Evolutionary conservation across 495 filamentous ascomycete species (phyloP).

Genomic region (Darksidea phi): DNA sequence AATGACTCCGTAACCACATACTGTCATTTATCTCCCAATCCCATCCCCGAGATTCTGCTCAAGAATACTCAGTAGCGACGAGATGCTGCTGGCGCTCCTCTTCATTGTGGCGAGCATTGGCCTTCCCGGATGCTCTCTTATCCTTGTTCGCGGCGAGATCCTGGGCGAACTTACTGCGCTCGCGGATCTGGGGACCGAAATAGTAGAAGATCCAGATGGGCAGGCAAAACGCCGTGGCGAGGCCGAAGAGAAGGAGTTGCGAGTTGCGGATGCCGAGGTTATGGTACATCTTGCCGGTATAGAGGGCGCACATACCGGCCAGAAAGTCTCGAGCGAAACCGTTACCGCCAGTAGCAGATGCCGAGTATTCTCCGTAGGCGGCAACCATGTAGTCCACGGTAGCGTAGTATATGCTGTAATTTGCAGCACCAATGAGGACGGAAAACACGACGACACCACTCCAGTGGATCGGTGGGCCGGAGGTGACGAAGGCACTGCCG

Average conservation of each 20-base stretch:
- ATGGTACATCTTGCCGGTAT: conserved; percentile 51
- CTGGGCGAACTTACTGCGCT: conserved; percentile 73
- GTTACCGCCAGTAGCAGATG: conserved; percentile 75
- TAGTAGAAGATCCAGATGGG: conserved; percentile 78
- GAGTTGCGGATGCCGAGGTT: conserved; percentile 63
- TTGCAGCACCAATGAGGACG: conserved; percentile 65
- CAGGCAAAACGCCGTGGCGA: conserved; percentile 64
- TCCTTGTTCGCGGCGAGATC: conserved; percentile 27
- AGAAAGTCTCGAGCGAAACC: conserved; percentile 77
- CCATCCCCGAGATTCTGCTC: neutral
- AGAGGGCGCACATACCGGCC: conserved; percentile 76
- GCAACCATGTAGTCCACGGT: conserved; percentile 84
- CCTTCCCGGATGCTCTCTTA: neutral
- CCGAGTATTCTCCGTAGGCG: conserved; percentile 68
- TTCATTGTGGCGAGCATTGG: too few relatives aligned
- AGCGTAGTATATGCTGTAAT: conserved; percentile 70
- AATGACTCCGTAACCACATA: too few relatives aligned
- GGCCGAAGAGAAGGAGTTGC: conserved; percentile 67
- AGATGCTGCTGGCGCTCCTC: neutral
- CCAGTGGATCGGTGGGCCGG: conserved; percentile 60
- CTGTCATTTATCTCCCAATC: too few relatives aligned
- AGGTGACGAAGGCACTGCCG: conserved; percentile 60
- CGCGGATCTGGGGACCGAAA: conserved; percentile 65
- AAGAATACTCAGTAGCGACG: neutral
- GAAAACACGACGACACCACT: conserved; percentile 64